Evolutionary conservation across 495 filamentous ascomycete species (phyloP).

Genomic region (Neurospora hispaniola): DNA sequence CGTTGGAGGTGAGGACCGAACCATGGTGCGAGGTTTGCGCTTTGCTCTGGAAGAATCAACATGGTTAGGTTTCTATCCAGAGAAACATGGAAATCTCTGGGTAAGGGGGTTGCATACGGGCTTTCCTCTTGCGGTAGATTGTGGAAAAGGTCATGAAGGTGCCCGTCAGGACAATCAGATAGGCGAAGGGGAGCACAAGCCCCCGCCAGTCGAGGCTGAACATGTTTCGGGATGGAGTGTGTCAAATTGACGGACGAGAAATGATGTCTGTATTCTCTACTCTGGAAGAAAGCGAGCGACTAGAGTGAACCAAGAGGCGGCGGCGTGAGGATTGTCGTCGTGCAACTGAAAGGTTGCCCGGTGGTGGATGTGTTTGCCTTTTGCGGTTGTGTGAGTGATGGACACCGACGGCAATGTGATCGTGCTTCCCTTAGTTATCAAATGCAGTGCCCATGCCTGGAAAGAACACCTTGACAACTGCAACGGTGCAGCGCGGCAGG

Average conservation of each 20-base stretch:
- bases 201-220: conserved; percentile 65
- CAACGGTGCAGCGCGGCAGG: background rate
- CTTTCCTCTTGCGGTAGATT: conserved; percentile 88
- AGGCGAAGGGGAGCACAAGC: conserved; percentile 73
- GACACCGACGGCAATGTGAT: background rate
- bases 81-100: background rate
- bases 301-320: background rate
- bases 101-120: conserved; percentile 43
- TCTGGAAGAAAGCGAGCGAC: background rate
- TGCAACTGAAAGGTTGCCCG: background rate
- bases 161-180: conserved; percentile 75
- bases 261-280: background rate
- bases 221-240: conserved; percentile 22
- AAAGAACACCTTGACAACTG: conserved; percentile 30
- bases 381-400: background rate
- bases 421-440: background rate
- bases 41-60: conserved; percentile 43
- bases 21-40: conserved; percentile 80
- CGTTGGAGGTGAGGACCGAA: conserved; percentile 82
- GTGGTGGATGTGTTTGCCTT: background rate
- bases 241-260: background rate
- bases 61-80: background rate
- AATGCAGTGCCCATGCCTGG: conserved; percentile 1
- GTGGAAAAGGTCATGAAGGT: conserved; percentile 85
- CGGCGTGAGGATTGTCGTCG: background rate